Base-by-base conservation (phyloP, 1,284 basidiomycete species). In the Trichosporon faecale region DNA sequence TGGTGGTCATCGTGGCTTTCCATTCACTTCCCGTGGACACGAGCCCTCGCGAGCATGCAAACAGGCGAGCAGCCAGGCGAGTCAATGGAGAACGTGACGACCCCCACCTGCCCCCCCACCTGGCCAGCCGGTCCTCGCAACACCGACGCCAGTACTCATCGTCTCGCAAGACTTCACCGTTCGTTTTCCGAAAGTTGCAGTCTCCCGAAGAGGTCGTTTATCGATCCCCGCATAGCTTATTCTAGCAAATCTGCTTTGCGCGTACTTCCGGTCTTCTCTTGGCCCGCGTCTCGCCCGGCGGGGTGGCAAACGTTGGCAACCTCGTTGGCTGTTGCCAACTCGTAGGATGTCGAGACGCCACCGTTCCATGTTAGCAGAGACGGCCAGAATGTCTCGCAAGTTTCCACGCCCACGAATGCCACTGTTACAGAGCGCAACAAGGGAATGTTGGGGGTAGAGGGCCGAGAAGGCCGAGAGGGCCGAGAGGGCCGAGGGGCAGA, bases 91-190 rank as follows among this genome's bases (percentile, higher is more conserved):
- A 61, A 29, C 57, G 55, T 60, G 55, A 60, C 25, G 2, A n/a
- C 55, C 27, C 52, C 57, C 57, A 61, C 57, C 57, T 61, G 57
- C 6, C 27, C 27, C 46, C 57, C 57, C 57, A 61, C 57, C 27
- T 61, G 49, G 23, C 5, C 21, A 52, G 21, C 49, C 11, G n/a
- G n/a, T n/a, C n/a, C n/a, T n/a, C n/a, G n/a, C n/a, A n/a, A n/a
- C n/a, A n/a, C n/a, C n/a, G n/a, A n/a, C n/a, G n/a, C n/a, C n/a
- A n/a, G n/a, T n/a, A n/a, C n/a, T n/a, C n/a, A n/a, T n/a, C n/a
- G n/a, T n/a, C 40, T 44, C 18, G 14, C 40, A 44, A 44, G n/a
- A n/a, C n/a, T n/a, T n/a, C n/a, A n/a, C n/a, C 40, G 40, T 52
- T 52, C 18, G 11, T 52, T 21, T 25, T 9, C 49, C 49, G 49